Conservation (phyloP, 2,329 filamentous ascomycete species). For the Curvularia verruculosa region DNA sequence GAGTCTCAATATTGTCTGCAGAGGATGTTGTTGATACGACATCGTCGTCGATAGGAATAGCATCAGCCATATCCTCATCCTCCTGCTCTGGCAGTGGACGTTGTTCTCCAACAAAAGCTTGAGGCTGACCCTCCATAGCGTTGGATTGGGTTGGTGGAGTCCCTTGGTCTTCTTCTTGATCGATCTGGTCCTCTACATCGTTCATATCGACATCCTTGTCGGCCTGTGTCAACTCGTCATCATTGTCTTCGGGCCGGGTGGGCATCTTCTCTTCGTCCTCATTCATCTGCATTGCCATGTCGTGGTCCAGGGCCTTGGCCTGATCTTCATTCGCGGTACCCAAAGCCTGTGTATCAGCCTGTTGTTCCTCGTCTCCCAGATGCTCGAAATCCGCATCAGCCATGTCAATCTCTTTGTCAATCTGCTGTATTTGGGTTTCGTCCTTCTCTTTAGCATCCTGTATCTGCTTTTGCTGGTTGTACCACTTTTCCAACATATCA, state of each 20-base stretch:
- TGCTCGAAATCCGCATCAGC: conserved; percentile 89
- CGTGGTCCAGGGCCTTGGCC: conserved; percentile 81
- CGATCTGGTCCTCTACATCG: conserved; percentile 39
- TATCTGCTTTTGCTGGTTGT: conserved; percentile 86
- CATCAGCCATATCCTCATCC: conserved; percentile 51
- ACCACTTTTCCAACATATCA: conserved; percentile 90
- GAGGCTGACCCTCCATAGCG: conserved; percentile 45
- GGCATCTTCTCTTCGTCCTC: conserved; percentile 52
- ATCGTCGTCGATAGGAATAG: conserved; percentile 46
- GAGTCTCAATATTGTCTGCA: conserved; percentile 57
- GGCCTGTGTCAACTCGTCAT: conserved; percentile 31
- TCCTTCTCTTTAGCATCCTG: conserved; percentile 54
- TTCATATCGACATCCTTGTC: conserved; percentile 52
- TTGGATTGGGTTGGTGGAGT: conserved; percentile 35
- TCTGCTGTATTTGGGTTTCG: conserved; percentile 56
- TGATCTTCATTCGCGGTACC: conserved; percentile 89
- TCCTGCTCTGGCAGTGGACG: conserved; percentile 42
- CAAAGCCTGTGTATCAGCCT: conserved; percentile 88
- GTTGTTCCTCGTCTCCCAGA: conserved; percentile 79
- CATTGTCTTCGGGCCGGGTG: conserved; percentile 43
- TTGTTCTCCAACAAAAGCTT: conserved; percentile 54
- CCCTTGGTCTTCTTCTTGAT: conserved; percentile 32
- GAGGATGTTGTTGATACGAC: conserved; percentile 39
- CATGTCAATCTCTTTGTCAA: conserved; percentile 70
- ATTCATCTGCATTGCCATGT: conserved; percentile 79